Conservation (phyloP, 345 rosid species). For the Kandelia obovata region DNA sequence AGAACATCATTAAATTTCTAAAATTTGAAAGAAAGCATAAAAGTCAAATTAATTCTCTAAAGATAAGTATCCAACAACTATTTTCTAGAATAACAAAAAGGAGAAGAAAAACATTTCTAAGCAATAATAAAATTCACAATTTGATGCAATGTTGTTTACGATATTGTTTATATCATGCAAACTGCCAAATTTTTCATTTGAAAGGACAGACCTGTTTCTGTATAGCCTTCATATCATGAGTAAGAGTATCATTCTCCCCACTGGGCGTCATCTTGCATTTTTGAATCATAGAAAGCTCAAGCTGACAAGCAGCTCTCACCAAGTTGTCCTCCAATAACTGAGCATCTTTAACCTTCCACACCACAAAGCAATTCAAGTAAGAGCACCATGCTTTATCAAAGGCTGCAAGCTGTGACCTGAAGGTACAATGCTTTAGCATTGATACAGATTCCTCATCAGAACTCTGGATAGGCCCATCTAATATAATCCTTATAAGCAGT, state of each 20-base stretch:
- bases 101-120: too few relatives aligned
- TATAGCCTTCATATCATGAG: slow-evolving; percentile 91
- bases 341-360: slow-evolving; percentile 98
- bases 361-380: slow-evolving; percentile 80
- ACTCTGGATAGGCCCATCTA: slow-evolving; percentile 67
- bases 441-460: slow-evolving; percentile 48
- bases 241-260: slow-evolving; percentile 55
- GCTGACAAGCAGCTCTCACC: slow-evolving; percentile 97
- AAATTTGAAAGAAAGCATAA: too few relatives aligned
- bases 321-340: slow-evolving; percentile 77
- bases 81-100: too few relatives aligned
- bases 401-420: slow-evolving; percentile 67
- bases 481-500: slow-evolving; percentile 59
- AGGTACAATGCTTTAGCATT: slow-evolving; percentile 48
- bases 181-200: neutral
- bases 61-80: too few relatives aligned
- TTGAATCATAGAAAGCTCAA: slow-evolving; percentile 94
- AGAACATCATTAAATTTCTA: too few relatives aligned
- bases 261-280: slow-evolving; percentile 72
- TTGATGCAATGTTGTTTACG: too few relatives aligned
- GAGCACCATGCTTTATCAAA: slow-evolving; percentile 90
- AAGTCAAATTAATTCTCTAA: too few relatives aligned
- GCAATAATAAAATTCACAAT: too few relatives aligned
- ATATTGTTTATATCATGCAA: too few relatives aligned
- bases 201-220: slow-evolving; percentile 63